Base-by-base conservation (phyloP, 345 rosid genomes). In the Murraya paniculata region DNA sequence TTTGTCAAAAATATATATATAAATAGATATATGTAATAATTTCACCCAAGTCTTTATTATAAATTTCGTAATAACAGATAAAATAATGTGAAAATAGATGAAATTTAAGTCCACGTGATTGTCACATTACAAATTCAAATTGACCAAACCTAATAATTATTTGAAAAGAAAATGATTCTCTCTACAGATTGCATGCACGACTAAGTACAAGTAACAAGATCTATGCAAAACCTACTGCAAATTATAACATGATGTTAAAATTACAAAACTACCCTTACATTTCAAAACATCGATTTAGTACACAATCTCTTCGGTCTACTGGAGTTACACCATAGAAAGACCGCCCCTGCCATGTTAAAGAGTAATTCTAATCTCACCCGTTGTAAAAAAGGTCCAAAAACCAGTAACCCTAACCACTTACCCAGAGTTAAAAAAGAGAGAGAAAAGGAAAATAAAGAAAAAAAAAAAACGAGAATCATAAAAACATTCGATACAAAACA, bases 331-430 rank as follows among this genome's bases (percentile, higher is more conserved):
- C 76, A 68, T 68, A 80, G 38, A 78, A 6, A 77, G 62, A 30
- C 85, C 67, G 64, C 80, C 31, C 74, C 86, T 68, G 82, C 77
- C 81, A 80, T 22, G 85, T 82, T 81, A 75, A 65, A 64, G 75
- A 68, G 73, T 16, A 66, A 81, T 35, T 21, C 79, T 81, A 84
- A 7, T 10, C 64, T 80, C 82, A 85, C 88, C 80, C 79, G 4
- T 22, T 9, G 36, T 10, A 76, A 30, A 65, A 82, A 53, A 53
- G 21, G 71, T 78, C 71, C 72, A 16, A 70, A 72, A 72, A 61
- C 16, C 64, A 66, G 33, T 72, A 82, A 81, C 85, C 85, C 85
- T 77, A 79, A 66, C 70, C 48, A 41, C 66, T 66, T 24, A 55
- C 62, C 19, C 38, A 41, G 48, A 61, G 61, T 71, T 9, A 68